Evolutionary conservation across 176 grass and related monocot genomes (phyloP).

Genomic region (Oryza meyeriana): DNA sequence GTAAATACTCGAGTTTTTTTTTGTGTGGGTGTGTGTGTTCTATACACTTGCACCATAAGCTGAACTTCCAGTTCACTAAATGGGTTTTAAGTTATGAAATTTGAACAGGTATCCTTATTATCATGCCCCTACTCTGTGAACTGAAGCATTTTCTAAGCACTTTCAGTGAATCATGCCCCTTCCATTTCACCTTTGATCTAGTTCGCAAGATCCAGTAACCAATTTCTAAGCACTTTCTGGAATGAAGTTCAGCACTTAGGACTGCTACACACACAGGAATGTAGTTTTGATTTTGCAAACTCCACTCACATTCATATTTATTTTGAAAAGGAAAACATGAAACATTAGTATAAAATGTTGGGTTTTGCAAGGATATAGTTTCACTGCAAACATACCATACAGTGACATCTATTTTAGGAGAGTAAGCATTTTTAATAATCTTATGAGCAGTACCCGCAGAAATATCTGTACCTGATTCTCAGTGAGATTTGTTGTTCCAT

Average conservation of each 20-base stretch:
- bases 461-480: conserved; percentile 61
- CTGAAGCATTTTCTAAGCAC: not conserved
- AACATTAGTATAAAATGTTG: conserved; percentile 2
- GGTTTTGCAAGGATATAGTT: not conserved
- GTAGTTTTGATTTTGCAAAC: too few species aligned
- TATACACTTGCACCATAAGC: not conserved
- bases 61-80: not conserved
- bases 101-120: conserved; percentile 1
- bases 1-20: too few species aligned
- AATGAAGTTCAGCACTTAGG: not conserved
- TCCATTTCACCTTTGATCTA: not conserved
- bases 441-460: not conserved
- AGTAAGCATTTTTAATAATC: not conserved
- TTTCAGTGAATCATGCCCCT: not conserved
- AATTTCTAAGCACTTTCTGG: conserved; percentile 4
- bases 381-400: not conserved
- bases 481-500: conserved; percentile 39
- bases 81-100: not conserved
- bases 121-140: not conserved
- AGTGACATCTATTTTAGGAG: not conserved
- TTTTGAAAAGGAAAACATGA: not conserved
- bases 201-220: not conserved
- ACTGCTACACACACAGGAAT: not conserved
- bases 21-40: too few species aligned
- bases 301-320: not conserved